Conservation (phyloP, 2,329 filamentous ascomycete species). For the Exophiala calicioides region DNA sequence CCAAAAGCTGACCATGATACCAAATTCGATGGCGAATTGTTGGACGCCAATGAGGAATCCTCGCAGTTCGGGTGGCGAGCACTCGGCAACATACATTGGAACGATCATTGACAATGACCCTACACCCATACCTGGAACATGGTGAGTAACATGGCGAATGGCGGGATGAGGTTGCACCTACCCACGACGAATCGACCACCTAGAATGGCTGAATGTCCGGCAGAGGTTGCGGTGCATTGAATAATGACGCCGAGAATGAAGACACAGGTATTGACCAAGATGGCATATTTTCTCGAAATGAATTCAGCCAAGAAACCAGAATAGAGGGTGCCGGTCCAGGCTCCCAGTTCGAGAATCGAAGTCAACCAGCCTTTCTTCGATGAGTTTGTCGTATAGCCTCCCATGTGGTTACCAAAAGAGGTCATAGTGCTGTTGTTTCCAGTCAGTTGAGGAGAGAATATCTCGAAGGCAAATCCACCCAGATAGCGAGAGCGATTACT, state of each 20-base stretch:
- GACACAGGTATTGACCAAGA: conserved; percentile 37
- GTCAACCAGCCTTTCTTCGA: conserved; percentile 39
- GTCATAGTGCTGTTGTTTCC: conserved; percentile 35
- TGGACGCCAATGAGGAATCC: conserved; percentile 45
- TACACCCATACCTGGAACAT: conserved; percentile 47
- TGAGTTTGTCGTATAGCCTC: conserved; percentile 29
- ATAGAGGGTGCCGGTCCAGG: conserved; percentile 41
- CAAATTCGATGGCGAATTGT: conserved; percentile 47
- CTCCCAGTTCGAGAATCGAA: conserved; percentile 46
- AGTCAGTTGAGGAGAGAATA: no score
- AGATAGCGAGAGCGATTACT: conserved; percentile 53
- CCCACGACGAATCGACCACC: conserved; percentile 43
- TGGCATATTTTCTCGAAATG: conserved; percentile 38
- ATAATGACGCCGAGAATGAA: conserved; percentile 43
- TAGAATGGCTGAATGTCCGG: conserved; percentile 37
- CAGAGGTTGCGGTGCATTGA: conserved; percentile 49
- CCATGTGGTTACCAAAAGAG: conserved; percentile 26
- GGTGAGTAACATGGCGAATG: no score
- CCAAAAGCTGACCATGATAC: conserved; percentile 48
- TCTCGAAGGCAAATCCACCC: neutral
- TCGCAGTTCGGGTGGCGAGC: conserved; percentile 44
- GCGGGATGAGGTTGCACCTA: neutral
- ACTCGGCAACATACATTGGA: conserved; percentile 40
- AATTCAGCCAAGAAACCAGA: conserved; percentile 43
- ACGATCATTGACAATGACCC: conserved; percentile 46